phyloP scores from a whole-genome alignment of 257 asterid species.

The Plantago major region DNA sequence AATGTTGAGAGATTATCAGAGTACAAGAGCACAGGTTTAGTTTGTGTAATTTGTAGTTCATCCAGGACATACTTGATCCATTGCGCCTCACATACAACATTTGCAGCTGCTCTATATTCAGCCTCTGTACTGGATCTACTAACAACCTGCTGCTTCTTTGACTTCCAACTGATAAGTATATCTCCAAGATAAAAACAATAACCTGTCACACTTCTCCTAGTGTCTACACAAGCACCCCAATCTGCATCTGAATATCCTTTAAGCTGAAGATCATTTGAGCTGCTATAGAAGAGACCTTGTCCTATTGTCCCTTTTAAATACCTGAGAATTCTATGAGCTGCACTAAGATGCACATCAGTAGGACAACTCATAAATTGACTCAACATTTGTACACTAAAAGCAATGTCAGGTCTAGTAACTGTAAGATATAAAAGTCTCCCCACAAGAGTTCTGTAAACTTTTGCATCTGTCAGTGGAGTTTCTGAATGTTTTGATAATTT shows the following conservation, averaged over 20 bases:
- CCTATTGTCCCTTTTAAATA: too few species aligned
- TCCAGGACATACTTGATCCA: too few species aligned
- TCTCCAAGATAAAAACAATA: not conserved
- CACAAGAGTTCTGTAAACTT: not conserved
- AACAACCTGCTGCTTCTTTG: not conserved
- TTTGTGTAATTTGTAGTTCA: not conserved
- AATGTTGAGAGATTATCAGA: not conserved
- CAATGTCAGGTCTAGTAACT: too few species aligned
- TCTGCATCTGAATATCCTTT: not conserved
- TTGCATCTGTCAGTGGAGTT: not conserved
- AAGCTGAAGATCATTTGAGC: not conserved
- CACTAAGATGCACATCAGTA: too few species aligned
- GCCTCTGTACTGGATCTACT: not conserved
- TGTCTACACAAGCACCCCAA: not conserved
- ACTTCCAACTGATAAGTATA: not conserved
- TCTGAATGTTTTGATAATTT: too few species aligned
- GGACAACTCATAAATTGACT: too few species aligned
- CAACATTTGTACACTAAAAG: too few species aligned
- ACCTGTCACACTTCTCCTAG: not conserved
- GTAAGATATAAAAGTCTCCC: not conserved
- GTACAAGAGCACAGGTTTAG: not conserved
- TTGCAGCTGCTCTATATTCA: not conserved
- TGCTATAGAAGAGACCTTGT: not conserved
- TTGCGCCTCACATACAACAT: not conserved
- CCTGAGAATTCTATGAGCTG: too few species aligned